Conservation (phyloP, 2,329 filamentous ascomycete genomes). For the Mycosphaerella sp. region DNA sequence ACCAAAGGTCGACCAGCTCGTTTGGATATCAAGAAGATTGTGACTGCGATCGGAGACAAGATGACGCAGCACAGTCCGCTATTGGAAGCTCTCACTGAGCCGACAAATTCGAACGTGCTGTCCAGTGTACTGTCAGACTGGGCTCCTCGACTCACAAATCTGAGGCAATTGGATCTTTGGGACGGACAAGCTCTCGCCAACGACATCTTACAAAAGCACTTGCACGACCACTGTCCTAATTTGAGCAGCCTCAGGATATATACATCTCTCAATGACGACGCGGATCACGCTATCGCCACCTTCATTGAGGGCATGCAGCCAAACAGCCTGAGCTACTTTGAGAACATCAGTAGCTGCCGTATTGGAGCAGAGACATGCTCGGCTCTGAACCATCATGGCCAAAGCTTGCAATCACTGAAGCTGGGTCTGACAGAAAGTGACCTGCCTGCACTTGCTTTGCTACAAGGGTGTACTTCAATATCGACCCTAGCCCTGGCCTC, state of each 20-base stretch:
- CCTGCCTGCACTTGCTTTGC: conserved; percentile 44
- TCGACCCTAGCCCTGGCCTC: conserved; percentile 47
- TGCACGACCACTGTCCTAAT: conserved; percentile 54
- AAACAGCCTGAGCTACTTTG: conserved; percentile 54
- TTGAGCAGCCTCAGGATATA: conserved; percentile 58
- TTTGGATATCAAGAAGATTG: conserved; percentile 39
- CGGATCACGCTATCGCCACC: conserved; percentile 39
- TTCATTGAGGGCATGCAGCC: conserved; percentile 40
- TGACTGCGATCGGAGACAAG: conserved; percentile 46
- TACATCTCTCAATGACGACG: conserved; percentile 40
- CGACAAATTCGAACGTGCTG: conserved; percentile 44
- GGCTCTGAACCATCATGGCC: conserved; percentile 48
- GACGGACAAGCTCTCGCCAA: conserved; percentile 55
- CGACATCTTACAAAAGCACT: conserved; percentile 47
- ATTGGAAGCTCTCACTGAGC: conserved; percentile 48
- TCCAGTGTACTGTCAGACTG: conserved; percentile 51
- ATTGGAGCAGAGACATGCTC: conserved; percentile 52
- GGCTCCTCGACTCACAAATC: conserved; percentile 52
- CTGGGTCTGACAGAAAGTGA: conserved; percentile 47
- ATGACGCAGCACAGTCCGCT: conserved; percentile 37
- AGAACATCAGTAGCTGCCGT: conserved; percentile 51
- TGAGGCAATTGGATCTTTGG: conserved; percentile 55
- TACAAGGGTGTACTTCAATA: conserved; percentile 47
- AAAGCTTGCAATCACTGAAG: conserved; percentile 51
- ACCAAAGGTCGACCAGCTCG: conserved; percentile 28